Evolutionary conservation across 23 red algal species (phyloP), one percentile per base, ranked within the genome.

Genomic region (Pyropia haitanensis): DNA sequence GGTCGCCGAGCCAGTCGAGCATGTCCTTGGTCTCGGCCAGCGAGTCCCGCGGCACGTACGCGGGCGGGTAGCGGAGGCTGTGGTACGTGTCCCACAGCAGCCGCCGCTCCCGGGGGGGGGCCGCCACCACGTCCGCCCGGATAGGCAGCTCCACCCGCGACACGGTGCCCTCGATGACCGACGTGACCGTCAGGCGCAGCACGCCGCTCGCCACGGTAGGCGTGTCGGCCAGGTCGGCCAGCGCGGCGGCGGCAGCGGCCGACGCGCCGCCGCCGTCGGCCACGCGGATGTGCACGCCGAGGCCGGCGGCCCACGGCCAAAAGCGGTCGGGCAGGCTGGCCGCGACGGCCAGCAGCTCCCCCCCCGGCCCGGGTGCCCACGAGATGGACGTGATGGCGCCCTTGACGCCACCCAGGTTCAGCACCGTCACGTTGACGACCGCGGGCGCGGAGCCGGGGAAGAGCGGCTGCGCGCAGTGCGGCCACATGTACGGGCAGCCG

Each of bases 1-100:
- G 90, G 68, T 95, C 90, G 27, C 90, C 90, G 27, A 95, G 61
- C 79, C 81, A 83, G 56, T 95, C 90, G 8, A 95, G 65, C 72
- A 80, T 80, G 68, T 84, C 70, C 60, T 81, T 86, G 14, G 31
- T 46, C 18, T 95, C 81, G 18, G n/a, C 66, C 51, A 95, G 61
- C 66, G 64, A 81, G 58, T 95, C 90, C 53, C 73, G 55, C n/a
- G 90, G 90, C 14, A 95, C 70, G 44, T 81, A 95, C 46, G 75
- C 79, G 10, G 83, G 77, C 13, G 90, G 90, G 55, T 95, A 95
- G 8, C 58, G 73, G 5, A 95, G 44, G 18, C 70, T 77, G 49
- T 95, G 90, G 60, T 69, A 95, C 3, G 70, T 67, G 34, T 95
- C 90, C 90, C 90, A 95, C 46, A 95, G 56, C 14, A 95, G 64